Base-by-base conservation (phyloP, 768 basidiomycete species). In the Suillus luteus region DNA sequence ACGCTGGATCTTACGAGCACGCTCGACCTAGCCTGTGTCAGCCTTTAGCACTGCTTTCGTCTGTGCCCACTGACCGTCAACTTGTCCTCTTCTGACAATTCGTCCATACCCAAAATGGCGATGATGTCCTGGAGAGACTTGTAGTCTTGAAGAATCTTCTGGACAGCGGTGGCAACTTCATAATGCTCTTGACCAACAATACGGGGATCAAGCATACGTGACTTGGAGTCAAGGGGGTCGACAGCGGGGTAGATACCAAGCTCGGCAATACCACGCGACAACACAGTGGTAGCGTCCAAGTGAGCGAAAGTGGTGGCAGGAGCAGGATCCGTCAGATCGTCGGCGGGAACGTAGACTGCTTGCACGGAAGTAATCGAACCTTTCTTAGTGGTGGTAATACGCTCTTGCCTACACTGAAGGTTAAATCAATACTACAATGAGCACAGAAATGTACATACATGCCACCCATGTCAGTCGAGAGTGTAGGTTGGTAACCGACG, bases 331-430 rank as follows among this genome's bases (percentile, higher is more conserved):
- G 97, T 99, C 93, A 99, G 93, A 85, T 99, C 97, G 80, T 99
- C 97, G 72, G 97, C 97, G 68, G 97, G 97, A 66, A 99, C 97
- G 78, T 99, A 99, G 79, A 99, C 97, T 74, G 97, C 97, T 81
- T 99, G 97, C 75, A 99, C 97, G 41, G 96, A 99, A 55, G 97
- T 99, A 75, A 99, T 99, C 65, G 97, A 99, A 73, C 97, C 97
- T 86, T 99, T 99, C 91, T 99, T 99, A 75, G 97, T 99, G 73
- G 97, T 99, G 74, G 97, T 99, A 71, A 99, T 98, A 85, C 96
- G 95, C 82, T 99, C 97, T 86, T 99, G 96, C 92, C 92, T 93
- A 65, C 22, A 62, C 37, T 43, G 12, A 46, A 55, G 38, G 65
- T 69, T 38, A 70, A 62, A 35, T 60, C 44, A 14, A 52, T 24